Conservation (phyloP, 192 early-diverging fungal species). For the Coemansia sp. region DNA sequence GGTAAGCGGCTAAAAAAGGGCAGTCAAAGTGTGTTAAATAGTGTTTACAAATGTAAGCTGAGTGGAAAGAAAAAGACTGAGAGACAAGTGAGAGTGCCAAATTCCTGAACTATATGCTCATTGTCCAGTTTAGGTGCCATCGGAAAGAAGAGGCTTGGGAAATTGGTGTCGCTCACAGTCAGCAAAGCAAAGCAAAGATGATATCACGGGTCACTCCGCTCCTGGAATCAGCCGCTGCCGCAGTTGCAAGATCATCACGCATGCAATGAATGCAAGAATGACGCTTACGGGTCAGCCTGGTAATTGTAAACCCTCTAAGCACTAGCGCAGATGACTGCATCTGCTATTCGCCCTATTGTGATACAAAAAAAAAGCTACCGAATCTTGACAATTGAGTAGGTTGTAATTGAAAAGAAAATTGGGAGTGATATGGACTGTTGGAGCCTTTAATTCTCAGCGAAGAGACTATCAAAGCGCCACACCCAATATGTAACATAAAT, state of each 20-base stretch:
- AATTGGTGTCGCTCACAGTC: neutral
- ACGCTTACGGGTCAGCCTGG: neutral
- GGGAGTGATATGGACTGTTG: too few species aligned
- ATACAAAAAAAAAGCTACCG: neutral
- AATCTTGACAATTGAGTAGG: neutral
- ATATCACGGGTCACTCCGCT: neutral
- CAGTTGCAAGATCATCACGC: neutral
- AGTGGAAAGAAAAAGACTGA: neutral
- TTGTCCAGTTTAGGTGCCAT: neutral
- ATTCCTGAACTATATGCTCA: neutral
- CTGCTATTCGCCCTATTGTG: neutral
- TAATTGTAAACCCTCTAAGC: conserved; percentile 1
- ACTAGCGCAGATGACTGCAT: neutral
- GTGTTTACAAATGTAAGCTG: neutral
- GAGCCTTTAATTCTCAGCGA: too few species aligned
- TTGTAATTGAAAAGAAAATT: neutral
- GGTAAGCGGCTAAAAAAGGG: neutral
- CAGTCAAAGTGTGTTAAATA: neutral
- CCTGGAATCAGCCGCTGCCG: conserved; percentile 8
- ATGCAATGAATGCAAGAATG: conserved; percentile 1
- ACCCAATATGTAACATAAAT: too few species aligned
- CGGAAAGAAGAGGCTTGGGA: neutral
- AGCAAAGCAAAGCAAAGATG: neutral
- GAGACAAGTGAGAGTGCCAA: neutral
- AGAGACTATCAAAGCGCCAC: too few species aligned